These are phyloP conservation scores for Nemania bipapillata DNA, from an alignment of 2,329 filamentous ascomycete species.

Conservation along the genomic window DNA sequence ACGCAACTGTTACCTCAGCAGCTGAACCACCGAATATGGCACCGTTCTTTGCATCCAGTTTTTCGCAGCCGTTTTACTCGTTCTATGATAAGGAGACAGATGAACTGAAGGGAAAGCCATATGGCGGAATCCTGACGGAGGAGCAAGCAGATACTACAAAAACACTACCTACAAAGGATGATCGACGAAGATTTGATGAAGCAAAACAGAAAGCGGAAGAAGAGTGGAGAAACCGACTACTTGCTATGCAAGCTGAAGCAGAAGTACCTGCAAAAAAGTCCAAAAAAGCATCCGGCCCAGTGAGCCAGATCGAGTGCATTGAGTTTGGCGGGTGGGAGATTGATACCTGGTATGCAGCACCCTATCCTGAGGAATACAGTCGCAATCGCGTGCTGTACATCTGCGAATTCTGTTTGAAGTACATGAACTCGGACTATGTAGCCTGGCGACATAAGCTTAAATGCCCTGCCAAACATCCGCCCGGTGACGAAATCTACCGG, in stretches of 20 bases:
- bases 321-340: slow-evolving; percentile 98
- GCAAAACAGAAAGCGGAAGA: slow-evolving; percentile 92
- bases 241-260: slow-evolving; percentile 70
- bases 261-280: slow-evolving; percentile 71
- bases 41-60: slow-evolving; percentile 67
- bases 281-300: slow-evolving; percentile 82
- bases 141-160: slow-evolving; percentile 89
- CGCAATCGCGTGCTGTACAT: slow-evolving; percentile 97
- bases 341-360: slow-evolving; percentile 98
- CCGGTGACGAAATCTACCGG: slow-evolving; percentile 96
- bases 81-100: slow-evolving; percentile 91
- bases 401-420: slow-evolving; percentile 98
- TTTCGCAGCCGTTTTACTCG: slow-evolving; percentile 83
- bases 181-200: slow-evolving; percentile 87
- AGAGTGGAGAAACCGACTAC: slow-evolving; percentile 79
- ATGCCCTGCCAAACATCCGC: slow-evolving; percentile 94
- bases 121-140: slow-evolving; percentile 91
- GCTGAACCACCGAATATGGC: slow-evolving; percentile 62
- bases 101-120: slow-evolving; percentile 90
- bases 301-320: slow-evolving; percentile 98
- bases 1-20: slow-evolving; percentile 50
- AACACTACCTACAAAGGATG: slow-evolving; percentile 81
- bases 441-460: slow-evolving; percentile 98
- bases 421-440: slow-evolving; percentile 99
- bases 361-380: slow-evolving; percentile 98